phyloP scores from a whole-genome alignment of 2,329 filamentous ascomycete genomes.

The Pestalotiopsis fici region DNA sequence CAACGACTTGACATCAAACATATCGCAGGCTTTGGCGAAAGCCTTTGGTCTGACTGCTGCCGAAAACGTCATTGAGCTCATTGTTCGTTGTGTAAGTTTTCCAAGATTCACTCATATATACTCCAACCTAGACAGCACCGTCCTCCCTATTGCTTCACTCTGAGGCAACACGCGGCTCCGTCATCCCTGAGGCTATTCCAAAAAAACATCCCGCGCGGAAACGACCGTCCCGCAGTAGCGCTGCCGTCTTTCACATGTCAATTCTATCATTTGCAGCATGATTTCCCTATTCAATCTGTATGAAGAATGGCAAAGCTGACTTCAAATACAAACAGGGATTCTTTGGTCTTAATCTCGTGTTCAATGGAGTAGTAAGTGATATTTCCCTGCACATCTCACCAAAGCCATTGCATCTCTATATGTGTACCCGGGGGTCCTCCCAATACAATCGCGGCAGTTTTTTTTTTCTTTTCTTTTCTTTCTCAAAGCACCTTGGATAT shows the following conservation, averaged over 20 bases:
- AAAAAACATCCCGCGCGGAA: background rate
- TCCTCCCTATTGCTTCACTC: background rate
- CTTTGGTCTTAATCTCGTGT: constrained; percentile 73
- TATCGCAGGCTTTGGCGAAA: constrained; percentile 46
- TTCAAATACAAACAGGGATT: constrained; percentile 55
- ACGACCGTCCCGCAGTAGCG: background rate
- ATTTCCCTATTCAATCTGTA: background rate
- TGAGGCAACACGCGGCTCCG: background rate
- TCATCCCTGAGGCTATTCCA: background rate
- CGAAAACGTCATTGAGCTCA: constrained; percentile 46
- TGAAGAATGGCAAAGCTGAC: background rate
- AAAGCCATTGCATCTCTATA: no score
- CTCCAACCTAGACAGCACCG: background rate
- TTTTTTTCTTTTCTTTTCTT: no score
- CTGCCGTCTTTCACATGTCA: background rate
- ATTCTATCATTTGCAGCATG: background rate
- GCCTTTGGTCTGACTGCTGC: constrained; percentile 42
- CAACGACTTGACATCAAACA: constrained; percentile 51
- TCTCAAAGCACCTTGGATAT: no score
- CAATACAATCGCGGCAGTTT: no score
- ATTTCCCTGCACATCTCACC: background rate
- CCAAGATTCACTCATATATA: constrained; percentile 5
- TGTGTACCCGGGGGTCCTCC: no score
- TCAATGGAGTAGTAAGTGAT: constrained; percentile 66
- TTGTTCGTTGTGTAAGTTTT: constrained; percentile 48